Evolutionary conservation across 495 filamentous ascomycete genomes (phyloP), one percentile per base, ranked within the genome.

Genomic region (Amphirosellinia nigrospora): DNA sequence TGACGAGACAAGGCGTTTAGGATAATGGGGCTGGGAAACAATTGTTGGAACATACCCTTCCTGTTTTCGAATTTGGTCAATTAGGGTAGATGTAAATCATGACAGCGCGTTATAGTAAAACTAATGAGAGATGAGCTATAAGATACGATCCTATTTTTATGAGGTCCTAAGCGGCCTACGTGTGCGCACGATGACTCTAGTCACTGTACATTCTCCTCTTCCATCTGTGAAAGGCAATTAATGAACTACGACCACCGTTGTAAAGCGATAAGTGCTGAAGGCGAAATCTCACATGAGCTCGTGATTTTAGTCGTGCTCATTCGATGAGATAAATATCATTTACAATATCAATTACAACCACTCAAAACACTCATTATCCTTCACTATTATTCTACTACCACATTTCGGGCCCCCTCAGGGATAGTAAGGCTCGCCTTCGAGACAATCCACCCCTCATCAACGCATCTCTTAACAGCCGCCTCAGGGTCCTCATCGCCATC

Each of bases 391-490:
- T 36, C 19, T 21, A 3, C 26, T 6, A 21, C 30, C 55, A 13
- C 3, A 11, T 4, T 6, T 16, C 13, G 13, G 26, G 11, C 13
- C 19, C 4, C 15, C 10, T 58, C 45, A 66, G 56, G 66, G 45
- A 23, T 72, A 79, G 28, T 74, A 73, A 3, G 77, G 74, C 64
- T 94, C 91, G 1, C 89, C 90, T 71, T 90, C 90, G 46, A 89
- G 84, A 63, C 83, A 82, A 82, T 94, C 88, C 26, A 93, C 81
- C 28, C 86, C 85, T 91, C 88, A 66, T 76, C 85, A 0, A 90
- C 81, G 65, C 89, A 87, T 77, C 86, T 86, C 77, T 87, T 82
- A 4, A 95, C 90, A 11, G 89, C 93, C n/a, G 79, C 81, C 26
- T 84, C 83, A 55, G 91, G 82, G 0, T 77, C 78, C 41, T 92